Conservation (phyloP, 257 asterid genomes). For the Solanum etuberosum region DNA sequence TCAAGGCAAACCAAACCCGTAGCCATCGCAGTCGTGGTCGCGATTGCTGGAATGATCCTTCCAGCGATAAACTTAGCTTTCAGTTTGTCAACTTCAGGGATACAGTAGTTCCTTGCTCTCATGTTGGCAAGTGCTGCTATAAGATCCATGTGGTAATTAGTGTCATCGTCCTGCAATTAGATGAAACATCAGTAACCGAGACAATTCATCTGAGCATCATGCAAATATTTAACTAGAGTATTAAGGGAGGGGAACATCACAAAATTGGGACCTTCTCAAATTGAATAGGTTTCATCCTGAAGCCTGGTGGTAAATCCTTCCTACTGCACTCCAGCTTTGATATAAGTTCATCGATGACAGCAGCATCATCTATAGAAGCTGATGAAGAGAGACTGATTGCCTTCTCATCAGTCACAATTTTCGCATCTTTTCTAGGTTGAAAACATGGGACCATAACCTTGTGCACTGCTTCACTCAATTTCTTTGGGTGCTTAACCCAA, state of each 20-base stretch:
- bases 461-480: conserved; percentile 59
- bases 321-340: conserved; percentile 56
- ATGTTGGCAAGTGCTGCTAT: conserved; percentile 90
- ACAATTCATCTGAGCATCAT: background rate
- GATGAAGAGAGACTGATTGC: conserved; percentile 64
- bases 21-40: conserved; percentile 90
- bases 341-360: conserved; percentile 53
- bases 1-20: conserved; percentile 90
- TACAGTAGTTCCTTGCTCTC: conserved; percentile 90
- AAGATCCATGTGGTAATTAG: conserved; percentile 85
- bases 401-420: conserved; percentile 82
- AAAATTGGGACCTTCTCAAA: conserved; percentile 63
- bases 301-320: conserved; percentile 39
- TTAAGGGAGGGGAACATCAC: background rate
- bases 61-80: conserved; percentile 91
- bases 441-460: conserved; percentile 55
- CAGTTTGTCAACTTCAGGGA: conserved; percentile 86
- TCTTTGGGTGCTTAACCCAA: conserved; percentile 70
- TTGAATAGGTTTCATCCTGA: conserved; percentile 81
- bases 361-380: conserved; percentile 77
- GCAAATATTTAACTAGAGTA: background rate
- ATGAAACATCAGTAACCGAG: background rate
- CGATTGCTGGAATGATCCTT: conserved; percentile 85
- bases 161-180: conserved; percentile 66
- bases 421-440: conserved; percentile 56